These are phyloP conservation scores for Chaetomium globosum DNA, from an alignment of 2,329 filamentous ascomycete species.

Conservation along the genomic window DNA sequence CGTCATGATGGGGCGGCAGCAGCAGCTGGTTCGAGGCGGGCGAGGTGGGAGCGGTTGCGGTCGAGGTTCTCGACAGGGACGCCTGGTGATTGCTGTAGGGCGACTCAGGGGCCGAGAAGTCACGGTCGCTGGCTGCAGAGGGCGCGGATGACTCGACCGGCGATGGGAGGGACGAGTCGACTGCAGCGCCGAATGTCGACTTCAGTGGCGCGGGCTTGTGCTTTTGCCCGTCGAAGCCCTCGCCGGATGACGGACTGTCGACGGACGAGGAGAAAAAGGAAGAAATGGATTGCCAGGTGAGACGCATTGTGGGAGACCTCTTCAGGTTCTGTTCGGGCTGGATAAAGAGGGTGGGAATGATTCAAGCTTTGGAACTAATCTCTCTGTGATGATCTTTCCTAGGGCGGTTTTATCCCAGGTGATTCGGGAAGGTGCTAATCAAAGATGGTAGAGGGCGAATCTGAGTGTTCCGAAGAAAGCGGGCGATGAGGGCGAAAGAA, in stretches of 20 bases:
- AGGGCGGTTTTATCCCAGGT: slow-evolving; percentile 18
- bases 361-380: slow-evolving; percentile 8
- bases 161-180: slow-evolving; percentile 7
- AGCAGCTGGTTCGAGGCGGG: not conserved
- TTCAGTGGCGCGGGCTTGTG: slow-evolving; percentile 20
- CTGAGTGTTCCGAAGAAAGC: not conserved
- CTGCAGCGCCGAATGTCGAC: slow-evolving; percentile 2
- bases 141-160: slow-evolving; percentile 12
- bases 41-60: slow-evolving; percentile 23
- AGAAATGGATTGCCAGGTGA: slow-evolving; percentile 27
- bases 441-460: not conserved
- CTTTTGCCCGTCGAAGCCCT: slow-evolving; percentile 9
- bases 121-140: slow-evolving; percentile 18
- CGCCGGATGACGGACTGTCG: slow-evolving; percentile 13
- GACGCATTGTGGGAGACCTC: slow-evolving; percentile 26
- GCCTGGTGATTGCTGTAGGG: slow-evolving; percentile 23
- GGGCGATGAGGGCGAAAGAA: not conserved
- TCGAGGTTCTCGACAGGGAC: slow-evolving; percentile 33
- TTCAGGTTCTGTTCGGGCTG: not conserved
- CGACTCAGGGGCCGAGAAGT: slow-evolving; percentile 19
- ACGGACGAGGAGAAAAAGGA: slow-evolving; percentile 28
- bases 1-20: not conserved
- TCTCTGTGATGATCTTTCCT: slow-evolving; percentile 10
- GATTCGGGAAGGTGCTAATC: slow-evolving; percentile 5
- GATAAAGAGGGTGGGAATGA: not conserved